These are phyloP conservation scores for Myrica gale DNA, from an alignment of 306 rosid genomes.

Conservation along the genomic window DNA sequence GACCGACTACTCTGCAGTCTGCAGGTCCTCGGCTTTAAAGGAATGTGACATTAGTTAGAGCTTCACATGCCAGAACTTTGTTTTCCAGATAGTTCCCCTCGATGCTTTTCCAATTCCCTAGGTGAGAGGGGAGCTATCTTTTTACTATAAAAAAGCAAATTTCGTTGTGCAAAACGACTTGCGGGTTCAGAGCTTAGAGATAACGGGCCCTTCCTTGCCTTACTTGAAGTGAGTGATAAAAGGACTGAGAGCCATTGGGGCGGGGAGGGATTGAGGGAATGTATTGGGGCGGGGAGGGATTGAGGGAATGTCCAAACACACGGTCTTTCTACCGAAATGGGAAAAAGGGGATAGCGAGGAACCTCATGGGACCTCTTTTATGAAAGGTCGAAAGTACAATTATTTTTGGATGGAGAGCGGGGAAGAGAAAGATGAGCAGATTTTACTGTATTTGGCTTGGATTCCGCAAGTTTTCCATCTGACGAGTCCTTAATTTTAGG, in stretches of 20 bases:
- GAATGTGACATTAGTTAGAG: neutral
- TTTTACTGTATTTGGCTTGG: slow-evolving; percentile 13
- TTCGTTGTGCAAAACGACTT: slow-evolving; percentile 27
- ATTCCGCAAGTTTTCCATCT: too few relatives aligned
- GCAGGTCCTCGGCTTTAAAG: neutral
- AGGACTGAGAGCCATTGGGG: neutral
- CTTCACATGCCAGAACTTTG: slow-evolving; percentile 19
- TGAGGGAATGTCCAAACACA: neutral
- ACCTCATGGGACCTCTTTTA: neutral
- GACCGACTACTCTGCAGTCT: neutral
- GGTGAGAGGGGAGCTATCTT: slow-evolving; percentile 27
- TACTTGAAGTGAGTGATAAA: neutral
- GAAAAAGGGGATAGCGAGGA: neutral
- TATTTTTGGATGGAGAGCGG: neutral
- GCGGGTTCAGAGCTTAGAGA: neutral
- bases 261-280: too few relatives aligned
- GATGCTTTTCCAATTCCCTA: slow-evolving; percentile 25
- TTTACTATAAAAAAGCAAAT: slow-evolving; percentile 29
- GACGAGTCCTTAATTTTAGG: neutral
- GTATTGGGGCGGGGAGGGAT: neutral
- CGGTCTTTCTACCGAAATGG: neutral
- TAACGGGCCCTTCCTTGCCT: neutral
- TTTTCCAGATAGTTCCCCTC: slow-evolving; percentile 10
- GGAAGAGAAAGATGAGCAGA: slow-evolving; percentile 6
- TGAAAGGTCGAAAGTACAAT: neutral